These are phyloP conservation scores for Aspergillus indologenus DNA, from an alignment of 495 filamentous ascomycete genomes.

Conservation along the genomic window DNA sequence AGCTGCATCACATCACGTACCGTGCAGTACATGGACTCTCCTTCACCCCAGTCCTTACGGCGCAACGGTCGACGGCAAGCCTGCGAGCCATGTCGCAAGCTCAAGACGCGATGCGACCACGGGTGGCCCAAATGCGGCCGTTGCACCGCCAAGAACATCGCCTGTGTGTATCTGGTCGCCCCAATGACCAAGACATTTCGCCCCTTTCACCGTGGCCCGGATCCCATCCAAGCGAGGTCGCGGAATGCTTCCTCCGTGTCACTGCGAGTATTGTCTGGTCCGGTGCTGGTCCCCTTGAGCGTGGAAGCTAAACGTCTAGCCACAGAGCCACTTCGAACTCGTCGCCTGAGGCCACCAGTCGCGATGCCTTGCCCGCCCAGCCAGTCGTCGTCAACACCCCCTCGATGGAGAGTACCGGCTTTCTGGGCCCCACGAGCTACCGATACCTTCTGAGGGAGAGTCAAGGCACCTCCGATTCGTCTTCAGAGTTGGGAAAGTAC, in stretches of 20 bases:
- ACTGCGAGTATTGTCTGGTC: not conserved
- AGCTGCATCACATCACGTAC: not conserved
- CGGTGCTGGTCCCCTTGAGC: not conserved
- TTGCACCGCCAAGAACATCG: conserved; percentile 16
- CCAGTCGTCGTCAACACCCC: conserved; percentile 1
- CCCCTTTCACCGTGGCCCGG: not conserved
- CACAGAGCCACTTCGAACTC: not conserved
- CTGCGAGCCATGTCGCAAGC: conserved; percentile 34
- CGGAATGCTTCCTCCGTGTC: not conserved
- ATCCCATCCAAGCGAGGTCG: not conserved
- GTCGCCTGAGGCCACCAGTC: not conserved
- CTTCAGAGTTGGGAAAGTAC: not conserved
- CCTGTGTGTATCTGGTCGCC: conserved; percentile 19
- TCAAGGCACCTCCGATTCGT: not conserved
- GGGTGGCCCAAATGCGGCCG: conserved; percentile 18
- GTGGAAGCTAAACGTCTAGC: not conserved
- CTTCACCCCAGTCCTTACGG: conserved; percentile 8
- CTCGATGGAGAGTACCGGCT: conserved; percentile 16
- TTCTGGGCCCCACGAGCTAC: conserved; percentile 37
- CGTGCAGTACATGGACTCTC: not conserved
- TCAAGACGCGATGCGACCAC: conserved; percentile 34
- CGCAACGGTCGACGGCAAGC: conserved; percentile 31
- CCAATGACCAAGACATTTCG: conserved; percentile 19
- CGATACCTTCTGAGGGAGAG: conserved; percentile 24
- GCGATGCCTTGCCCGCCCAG: not conserved